These are phyloP conservation scores for Scedosporium apiospermum DNA, from an alignment of 2,329 filamentous ascomycete species.

Conservation along the genomic window DNA sequence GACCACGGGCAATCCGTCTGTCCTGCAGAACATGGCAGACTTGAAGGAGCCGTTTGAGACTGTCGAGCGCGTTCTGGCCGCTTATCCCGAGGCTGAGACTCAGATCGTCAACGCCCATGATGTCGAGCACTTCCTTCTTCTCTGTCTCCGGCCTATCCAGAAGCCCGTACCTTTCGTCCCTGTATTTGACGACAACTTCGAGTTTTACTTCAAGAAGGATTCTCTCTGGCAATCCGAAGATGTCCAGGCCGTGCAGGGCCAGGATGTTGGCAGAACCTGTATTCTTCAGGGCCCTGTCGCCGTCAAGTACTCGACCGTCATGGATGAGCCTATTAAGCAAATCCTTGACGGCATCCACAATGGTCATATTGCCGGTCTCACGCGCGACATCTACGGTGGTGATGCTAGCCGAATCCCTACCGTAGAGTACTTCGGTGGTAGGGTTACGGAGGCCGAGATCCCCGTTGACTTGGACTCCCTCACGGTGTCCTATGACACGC, in stretches of 20 bases:
- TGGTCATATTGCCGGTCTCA: constrained; percentile 71
- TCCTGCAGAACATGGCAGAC: constrained; percentile 84
- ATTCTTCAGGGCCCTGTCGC: constrained; percentile 94
- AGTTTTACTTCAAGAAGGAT: constrained; percentile 99
- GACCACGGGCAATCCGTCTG: constrained; percentile 60
- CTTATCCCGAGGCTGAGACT: constrained; percentile 76
- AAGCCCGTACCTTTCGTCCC: constrained; percentile 97
- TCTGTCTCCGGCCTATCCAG: constrained; percentile 85
- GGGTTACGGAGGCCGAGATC: constrained; percentile 61
- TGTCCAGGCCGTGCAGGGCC: constrained; percentile 85
- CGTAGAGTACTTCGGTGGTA: constrained; percentile 92
- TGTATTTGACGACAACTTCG: constrained; percentile 90
- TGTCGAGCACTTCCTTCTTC: constrained; percentile 89
- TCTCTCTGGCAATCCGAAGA: constrained; percentile 99
- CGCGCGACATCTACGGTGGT: constrained; percentile 68
- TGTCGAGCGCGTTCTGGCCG: constrained; percentile 67
- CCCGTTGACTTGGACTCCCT: constrained; percentile 78
- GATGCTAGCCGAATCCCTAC: constrained; percentile 68
- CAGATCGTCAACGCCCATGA: constrained; percentile 98
- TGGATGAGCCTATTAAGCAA: constrained; percentile 90
- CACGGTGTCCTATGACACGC: constrained; percentile 64
- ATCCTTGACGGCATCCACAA: constrained; percentile 89
- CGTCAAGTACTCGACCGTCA: constrained; percentile 76
- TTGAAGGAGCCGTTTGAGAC: constrained; percentile 72
- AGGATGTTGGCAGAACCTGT: constrained; percentile 92